These are phyloP conservation scores for Aspergillus affinis DNA, from an alignment of 495 filamentous ascomycete genomes.

Conservation along the genomic window DNA sequence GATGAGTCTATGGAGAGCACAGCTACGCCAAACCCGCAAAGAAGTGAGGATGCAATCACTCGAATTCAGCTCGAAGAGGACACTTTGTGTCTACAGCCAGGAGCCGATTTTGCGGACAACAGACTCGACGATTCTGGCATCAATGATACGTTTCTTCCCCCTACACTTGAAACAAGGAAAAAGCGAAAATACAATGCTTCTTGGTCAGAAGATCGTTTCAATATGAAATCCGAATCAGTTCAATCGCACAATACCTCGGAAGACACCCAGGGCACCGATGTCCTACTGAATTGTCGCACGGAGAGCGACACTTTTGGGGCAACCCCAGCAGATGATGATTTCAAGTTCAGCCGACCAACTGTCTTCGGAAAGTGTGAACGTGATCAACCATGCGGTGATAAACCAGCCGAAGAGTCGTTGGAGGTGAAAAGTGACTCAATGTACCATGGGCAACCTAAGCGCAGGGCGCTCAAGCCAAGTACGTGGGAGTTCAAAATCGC, in stretches of 20 bases:
- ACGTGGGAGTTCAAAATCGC: constrained; percentile 26
- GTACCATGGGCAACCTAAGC: constrained; percentile 24
- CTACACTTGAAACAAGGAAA: constrained; percentile 39
- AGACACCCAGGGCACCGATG: constrained; percentile 43
- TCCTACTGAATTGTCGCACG: constrained; percentile 64
- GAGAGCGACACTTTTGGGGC: constrained; percentile 38
- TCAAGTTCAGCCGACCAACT: constrained; percentile 46
- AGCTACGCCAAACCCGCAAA: constrained; percentile 56
- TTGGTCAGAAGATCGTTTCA: background rate
- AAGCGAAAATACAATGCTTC: constrained; percentile 39
- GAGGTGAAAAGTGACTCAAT: constrained; percentile 20
- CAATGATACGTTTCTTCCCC: constrained; percentile 25
- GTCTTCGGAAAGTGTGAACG: constrained; percentile 13
- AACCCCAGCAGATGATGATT: constrained; percentile 37
- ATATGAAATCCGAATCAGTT: background rate
- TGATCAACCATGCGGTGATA: constrained; percentile 12
- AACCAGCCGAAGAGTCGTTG: constrained; percentile 21
- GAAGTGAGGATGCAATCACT: constrained; percentile 60
- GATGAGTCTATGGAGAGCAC: constrained; percentile 47
- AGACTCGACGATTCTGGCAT: constrained; percentile 1
- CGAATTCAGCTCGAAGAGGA: constrained; percentile 59
- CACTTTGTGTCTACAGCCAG: constrained; percentile 42
- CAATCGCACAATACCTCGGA: background rate
- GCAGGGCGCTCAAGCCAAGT: constrained; percentile 63
- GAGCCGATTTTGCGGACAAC: constrained; percentile 10